Evolutionary conservation across 2,329 filamentous ascomycete genomes (phyloP).

Genomic region (Penicillium crustosum): DNA sequence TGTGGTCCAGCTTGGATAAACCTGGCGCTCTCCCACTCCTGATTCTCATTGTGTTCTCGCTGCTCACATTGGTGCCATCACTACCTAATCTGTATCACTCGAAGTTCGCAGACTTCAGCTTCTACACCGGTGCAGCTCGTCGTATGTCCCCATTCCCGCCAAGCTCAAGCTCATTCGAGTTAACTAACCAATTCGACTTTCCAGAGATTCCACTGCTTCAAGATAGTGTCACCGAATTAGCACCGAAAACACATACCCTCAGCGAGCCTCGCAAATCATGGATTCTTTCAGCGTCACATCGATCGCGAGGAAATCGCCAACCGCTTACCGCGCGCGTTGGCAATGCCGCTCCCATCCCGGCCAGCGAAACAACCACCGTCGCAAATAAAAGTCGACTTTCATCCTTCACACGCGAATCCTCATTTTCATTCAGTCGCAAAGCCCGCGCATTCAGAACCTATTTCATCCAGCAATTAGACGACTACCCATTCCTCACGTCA

Average conservation of each 20-base stretch:
- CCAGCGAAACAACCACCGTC: slow-evolving; percentile 20
- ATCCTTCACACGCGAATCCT: slow-evolving; percentile 18
- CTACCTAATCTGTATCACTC: slow-evolving; percentile 31
- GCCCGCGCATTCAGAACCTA: slow-evolving; percentile 34
- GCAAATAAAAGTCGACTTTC: slow-evolving; percentile 22
- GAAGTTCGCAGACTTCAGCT: slow-evolving; percentile 31
- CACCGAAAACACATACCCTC: slow-evolving; percentile 6
- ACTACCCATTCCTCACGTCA: slow-evolving; percentile 25
- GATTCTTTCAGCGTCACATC: slow-evolving; percentile 13
- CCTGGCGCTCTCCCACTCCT: slow-evolving; percentile 37
- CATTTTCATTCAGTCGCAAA: slow-evolving; percentile 29
- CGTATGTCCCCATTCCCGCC: slow-evolving; percentile 24
- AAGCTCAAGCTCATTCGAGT: background rate
- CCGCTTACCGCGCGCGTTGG: slow-evolving; percentile 13
- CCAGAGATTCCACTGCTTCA: slow-evolving; percentile 31
- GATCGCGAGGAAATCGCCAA: slow-evolving; percentile 19
- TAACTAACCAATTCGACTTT: slow-evolving; percentile 4
- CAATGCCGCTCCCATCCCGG: slow-evolving; percentile 7
- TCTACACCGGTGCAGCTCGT: slow-evolving; percentile 22
- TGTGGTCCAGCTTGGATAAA: slow-evolving; percentile 38
- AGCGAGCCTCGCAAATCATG: slow-evolving; percentile 15
- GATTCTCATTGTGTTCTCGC: slow-evolving; percentile 33
- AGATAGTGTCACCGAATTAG: slow-evolving; percentile 19
- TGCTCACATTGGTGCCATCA: slow-evolving; percentile 37
- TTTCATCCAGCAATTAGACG: slow-evolving; percentile 32